phyloP scores from a whole-genome alignment of 2,329 filamentous ascomycete species.

The Drechslera avenae region DNA sequence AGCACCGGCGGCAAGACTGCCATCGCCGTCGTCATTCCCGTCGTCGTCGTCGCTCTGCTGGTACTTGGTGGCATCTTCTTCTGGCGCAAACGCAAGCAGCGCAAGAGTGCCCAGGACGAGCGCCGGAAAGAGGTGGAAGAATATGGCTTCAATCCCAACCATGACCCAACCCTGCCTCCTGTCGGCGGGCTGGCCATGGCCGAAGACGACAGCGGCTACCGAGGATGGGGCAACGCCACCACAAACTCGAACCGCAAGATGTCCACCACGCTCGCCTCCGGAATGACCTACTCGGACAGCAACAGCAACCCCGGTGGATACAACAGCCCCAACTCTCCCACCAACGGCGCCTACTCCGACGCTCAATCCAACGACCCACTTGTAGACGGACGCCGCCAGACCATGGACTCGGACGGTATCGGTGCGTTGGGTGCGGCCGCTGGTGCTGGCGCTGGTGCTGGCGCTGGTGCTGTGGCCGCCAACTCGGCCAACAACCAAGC shows the following conservation, averaged over 20 bases:
- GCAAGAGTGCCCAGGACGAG: constrained; percentile 83
- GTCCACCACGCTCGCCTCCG: constrained; percentile 86
- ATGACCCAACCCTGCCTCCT: constrained; percentile 78
- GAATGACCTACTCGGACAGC: constrained; percentile 72
- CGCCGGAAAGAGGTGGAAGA: constrained; percentile 96
- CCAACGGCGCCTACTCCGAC: constrained; percentile 68
- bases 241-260: constrained; percentile 74
- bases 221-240: constrained; percentile 89
- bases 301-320: constrained; percentile 62
- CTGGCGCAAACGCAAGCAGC: constrained; percentile 87
- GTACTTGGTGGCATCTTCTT: constrained; percentile 78
- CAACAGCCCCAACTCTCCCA: constrained; percentile 64
- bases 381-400: constrained; percentile 55
- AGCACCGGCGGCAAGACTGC: constrained; percentile 75
- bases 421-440: constrained; percentile 70
- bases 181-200: constrained; percentile 67
- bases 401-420: constrained; percentile 76
- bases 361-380: constrained; percentile 72
- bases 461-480: constrained; percentile 54
- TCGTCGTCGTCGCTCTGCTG: constrained; percentile 82
- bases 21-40: constrained; percentile 90
- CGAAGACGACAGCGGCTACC: constrained; percentile 79
- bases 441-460: too few relatives aligned
- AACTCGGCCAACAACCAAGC: constrained; percentile 64
- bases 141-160: constrained; percentile 97